Evolutionary conservation across 805 yeast species (phyloP), one percentile per base, ranked within the genome.

Genomic region (Torulaspora franciscae): DNA sequence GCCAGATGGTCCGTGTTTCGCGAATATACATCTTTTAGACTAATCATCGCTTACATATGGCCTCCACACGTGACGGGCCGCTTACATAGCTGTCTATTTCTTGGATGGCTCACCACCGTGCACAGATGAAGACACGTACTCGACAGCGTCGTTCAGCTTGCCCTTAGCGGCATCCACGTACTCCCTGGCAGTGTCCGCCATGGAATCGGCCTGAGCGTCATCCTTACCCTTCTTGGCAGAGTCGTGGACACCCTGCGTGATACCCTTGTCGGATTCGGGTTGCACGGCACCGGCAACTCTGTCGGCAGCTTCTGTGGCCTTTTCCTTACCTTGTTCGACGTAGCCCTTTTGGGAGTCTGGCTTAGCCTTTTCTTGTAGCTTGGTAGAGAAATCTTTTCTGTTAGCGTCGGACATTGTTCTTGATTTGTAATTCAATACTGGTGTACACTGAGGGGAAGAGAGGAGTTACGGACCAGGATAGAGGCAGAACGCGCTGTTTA

Each of bases 311-410:
- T 77, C 83, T 47, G 93, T 79, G 51, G 76, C 79, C 25, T 64
- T 47, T 70, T 88, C 95, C 74, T 83, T 83, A 54, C 81, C 81
- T 70, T 83, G 72, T 60, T 85, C 83, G 42, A 70, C 65, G 59
- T 70, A 67, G 30, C 81, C 58, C 72, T 88, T 88, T 67, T 83
- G 76, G 46, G 76, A 67, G 51, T 87, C 82, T 54, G 95, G 95
- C 54, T 76, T 83, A 34, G 83, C 48, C 34, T 76, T 60, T 73
- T 87, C 95, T 43, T 75, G 46, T 56, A 77, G 69, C 69, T 86
- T 85, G 65, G 83, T 83, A 53, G 80, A 56, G 62, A 87, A 75
- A 64, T 77, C 70, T 72, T 88, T 87, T 83, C 95, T 84, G 59
- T 84, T 86, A 50, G 75, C 62, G 70, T 70, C 74, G 46, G 74